These are phyloP conservation scores for Trypethelium eluteriae DNA, from an alignment of 495 filamentous ascomycete genomes.

Conservation along the genomic window DNA sequence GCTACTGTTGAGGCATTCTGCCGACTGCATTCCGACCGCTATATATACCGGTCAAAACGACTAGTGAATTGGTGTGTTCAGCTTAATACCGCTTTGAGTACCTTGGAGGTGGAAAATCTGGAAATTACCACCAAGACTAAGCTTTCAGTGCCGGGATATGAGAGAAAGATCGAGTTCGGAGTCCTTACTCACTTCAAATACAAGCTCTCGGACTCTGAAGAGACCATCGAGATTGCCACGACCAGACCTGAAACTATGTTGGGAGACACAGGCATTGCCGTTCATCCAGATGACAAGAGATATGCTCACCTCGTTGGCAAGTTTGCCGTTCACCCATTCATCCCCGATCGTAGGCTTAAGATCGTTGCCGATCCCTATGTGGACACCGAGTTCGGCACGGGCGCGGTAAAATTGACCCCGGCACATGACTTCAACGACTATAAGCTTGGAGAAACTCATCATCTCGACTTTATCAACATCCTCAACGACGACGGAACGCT, in stretches of 20 bases:
- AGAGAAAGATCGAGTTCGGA: constrained; percentile 67
- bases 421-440: constrained; percentile 76
- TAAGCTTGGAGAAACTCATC: constrained; percentile 59
- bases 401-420: constrained; percentile 72
- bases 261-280: constrained; percentile 68
- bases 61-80: constrained; percentile 73
- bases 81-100: constrained; percentile 67
- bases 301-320: constrained; percentile 70
- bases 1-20: constrained; percentile 74
- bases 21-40: constrained; percentile 62
- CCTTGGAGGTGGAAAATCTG: constrained; percentile 69
- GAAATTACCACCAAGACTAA: constrained; percentile 60
- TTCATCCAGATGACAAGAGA: constrained; percentile 63
- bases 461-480: constrained; percentile 44
- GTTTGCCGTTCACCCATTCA: constrained; percentile 61
- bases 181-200: constrained; percentile 58
- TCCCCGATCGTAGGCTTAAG: constrained; percentile 51
- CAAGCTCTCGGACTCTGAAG: constrained; percentile 57
- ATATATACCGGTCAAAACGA: constrained; percentile 67
- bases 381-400: constrained; percentile 68
- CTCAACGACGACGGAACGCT: constrained; percentile 38
- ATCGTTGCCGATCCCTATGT: constrained; percentile 67
- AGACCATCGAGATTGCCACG: constrained; percentile 67
- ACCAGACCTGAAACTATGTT: constrained; percentile 76
- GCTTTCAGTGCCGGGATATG: constrained; percentile 58